A percentile compares a stretch with the other conserved stretches of the same genome.
Evolutionary conservation across 805 yeast species (phyloP).

Genomic region (Candida ortonii): DNA sequence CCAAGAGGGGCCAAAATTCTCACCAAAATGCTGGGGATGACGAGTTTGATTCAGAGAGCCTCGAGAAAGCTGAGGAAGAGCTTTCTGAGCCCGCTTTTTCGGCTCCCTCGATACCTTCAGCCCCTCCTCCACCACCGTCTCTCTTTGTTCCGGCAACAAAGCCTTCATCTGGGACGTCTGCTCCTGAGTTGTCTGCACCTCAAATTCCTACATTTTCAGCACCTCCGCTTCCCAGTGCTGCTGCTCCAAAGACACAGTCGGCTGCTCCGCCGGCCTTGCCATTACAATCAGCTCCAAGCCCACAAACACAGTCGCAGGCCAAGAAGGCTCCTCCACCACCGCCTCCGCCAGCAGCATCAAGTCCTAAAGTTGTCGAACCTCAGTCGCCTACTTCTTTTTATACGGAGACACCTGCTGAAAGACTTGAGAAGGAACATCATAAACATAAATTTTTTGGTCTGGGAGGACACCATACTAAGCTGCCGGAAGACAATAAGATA

Average conservation of each 20-base stretch:
- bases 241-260: constrained; percentile 5
- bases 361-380: constrained; percentile 7
- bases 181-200: constrained; percentile 11
- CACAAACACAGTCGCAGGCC: constrained; percentile 7
- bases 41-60: too few relatives aligned
- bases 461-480: constrained; percentile 19
- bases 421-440: constrained; percentile 16
- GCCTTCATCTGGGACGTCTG: constrained; percentile 19
- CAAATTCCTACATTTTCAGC: constrained; percentile 19
- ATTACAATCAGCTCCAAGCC: constrained; percentile 9
- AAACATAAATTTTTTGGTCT: constrained; percentile 18
- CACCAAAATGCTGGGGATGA: too few relatives aligned
- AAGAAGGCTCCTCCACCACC: constrained; percentile 33
- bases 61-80: too few relatives aligned
- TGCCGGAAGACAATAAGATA: constrained; percentile 32
- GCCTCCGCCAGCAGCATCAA: constrained; percentile 23
- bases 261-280: constrained; percentile 7
- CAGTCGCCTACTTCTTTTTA: constrained; percentile 10
- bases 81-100: neutral
- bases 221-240: constrained; percentile 10
- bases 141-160: constrained; percentile 18
- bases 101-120: constrained; percentile 12
- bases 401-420: constrained; percentile 25
- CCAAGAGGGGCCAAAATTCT: too few relatives aligned
- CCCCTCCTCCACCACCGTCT: constrained; percentile 23